A percentile compares a stretch with the other conserved stretches of the same genome.
Conservation (phyloP, 2,329 filamentous ascomycete genomes). For the Pestalotiopsis sp. region DNA sequence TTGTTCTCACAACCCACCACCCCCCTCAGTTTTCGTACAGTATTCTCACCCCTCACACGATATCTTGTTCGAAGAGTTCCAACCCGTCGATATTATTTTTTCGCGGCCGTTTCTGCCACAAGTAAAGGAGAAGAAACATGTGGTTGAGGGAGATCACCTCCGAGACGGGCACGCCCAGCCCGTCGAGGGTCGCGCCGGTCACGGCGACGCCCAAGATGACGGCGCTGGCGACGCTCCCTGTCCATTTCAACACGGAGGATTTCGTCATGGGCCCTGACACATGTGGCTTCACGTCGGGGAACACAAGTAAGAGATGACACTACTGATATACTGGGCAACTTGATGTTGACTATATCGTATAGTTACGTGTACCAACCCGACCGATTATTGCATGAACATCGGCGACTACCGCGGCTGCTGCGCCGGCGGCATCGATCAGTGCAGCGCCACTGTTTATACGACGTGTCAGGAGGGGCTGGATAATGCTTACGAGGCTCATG, state of each 20-base stretch:
- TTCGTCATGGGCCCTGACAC: constrained; percentile 23
- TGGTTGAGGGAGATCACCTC: background rate
- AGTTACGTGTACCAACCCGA: constrained; percentile 32
- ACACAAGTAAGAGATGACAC: constrained; percentile 24
- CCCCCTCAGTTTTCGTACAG: background rate
- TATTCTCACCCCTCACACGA: background rate
- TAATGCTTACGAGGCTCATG: constrained; percentile 26
- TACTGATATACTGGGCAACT: background rate
- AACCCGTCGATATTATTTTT: too few relatives aligned
- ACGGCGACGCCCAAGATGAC: background rate
- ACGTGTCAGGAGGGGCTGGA: constrained; percentile 21
- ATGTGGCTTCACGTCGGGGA: constrained; percentile 29
- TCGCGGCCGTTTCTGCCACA: too few relatives aligned
- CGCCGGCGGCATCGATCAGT: constrained; percentile 22
- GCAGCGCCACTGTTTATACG: constrained; percentile 29
- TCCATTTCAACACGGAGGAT: constrained; percentile 15
- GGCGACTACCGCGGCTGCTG: constrained; percentile 32
- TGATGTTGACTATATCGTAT: background rate
- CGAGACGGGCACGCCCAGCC: constrained; percentile 1
- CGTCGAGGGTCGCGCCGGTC: background rate
- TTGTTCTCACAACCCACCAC: background rate
- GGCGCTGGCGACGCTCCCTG: background rate
- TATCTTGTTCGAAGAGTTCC: too few relatives aligned
- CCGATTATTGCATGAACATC: constrained; percentile 28
- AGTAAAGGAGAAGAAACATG: too few relatives aligned